Percentiles rank a stretch among this genome's conserved stretches.
These are phyloP conservation scores for maize (Zea mays) DNA, from an alignment of 176 grass and related monocot genomes.

Conservation along the genomic window DNA sequence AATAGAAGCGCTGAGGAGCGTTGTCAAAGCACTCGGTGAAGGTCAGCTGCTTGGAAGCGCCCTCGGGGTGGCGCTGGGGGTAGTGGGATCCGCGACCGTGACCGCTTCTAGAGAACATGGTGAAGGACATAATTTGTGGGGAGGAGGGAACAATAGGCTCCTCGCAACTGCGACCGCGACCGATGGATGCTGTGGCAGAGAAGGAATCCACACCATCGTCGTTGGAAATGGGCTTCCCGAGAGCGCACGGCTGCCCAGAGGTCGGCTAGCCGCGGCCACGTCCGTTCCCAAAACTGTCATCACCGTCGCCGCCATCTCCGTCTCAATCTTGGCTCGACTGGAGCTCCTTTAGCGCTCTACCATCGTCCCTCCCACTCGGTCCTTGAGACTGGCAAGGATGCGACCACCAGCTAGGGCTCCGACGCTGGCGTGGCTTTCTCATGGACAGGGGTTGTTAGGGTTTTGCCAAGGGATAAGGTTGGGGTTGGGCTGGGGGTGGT, in stretches of 20 bases:
- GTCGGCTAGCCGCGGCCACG: conserved; percentile 44
- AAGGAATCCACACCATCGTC: conserved; percentile 42
- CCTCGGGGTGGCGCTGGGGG: conserved; percentile 12
- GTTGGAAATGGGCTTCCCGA: conserved; percentile 37
- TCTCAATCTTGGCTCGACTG: too few relatives aligned
- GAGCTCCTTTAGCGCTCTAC: too few relatives aligned
- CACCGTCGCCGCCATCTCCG: conserved; percentile 9
- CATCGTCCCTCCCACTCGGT: too few relatives aligned
- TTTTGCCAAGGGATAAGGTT: too few relatives aligned
- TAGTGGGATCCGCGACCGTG: conserved; percentile 21
- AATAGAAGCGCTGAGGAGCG: background rate
- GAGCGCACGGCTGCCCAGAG: conserved; percentile 29
- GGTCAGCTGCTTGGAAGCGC: conserved; percentile 25
- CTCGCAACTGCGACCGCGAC: conserved; percentile 39
- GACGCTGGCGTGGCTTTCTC: too few relatives aligned
- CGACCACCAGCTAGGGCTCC: too few relatives aligned
- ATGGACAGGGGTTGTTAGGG: too few relatives aligned
- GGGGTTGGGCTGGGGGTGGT: too few relatives aligned
- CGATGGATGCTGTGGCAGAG: background rate
- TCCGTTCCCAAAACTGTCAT: conserved; percentile 37
- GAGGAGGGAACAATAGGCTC: conserved; percentile 25
- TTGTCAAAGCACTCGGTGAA: conserved; percentile 35
- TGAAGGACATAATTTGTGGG: conserved; percentile 37
- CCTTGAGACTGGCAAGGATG: too few relatives aligned
- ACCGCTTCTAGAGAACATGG: conserved; percentile 41